Conservation (phyloP, 2,329 filamentous ascomycete genomes). For the Thielaviopsis populi region DNA sequence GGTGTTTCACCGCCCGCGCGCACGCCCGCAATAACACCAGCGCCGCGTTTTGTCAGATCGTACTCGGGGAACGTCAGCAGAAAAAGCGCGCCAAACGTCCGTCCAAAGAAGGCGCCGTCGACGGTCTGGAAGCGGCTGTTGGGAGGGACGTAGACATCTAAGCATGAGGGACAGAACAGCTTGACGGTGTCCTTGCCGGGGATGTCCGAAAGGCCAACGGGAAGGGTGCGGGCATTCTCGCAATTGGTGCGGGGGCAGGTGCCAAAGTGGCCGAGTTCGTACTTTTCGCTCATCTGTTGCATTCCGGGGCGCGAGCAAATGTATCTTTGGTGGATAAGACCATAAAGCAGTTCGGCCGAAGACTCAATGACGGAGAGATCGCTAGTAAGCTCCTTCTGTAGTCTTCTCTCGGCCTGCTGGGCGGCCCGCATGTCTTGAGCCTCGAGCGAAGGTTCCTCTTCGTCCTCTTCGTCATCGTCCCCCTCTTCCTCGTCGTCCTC, state of each 20-base stretch:
- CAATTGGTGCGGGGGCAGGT: conserved; percentile 90
- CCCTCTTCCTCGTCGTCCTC: conserved; percentile 86
- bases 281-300: conserved; percentile 98
- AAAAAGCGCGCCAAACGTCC: conserved; percentile 92
- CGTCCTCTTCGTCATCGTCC: conserved; percentile 59
- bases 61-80: conserved; percentile 98
- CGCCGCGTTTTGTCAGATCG: conserved; percentile 61
- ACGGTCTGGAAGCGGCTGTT: conserved; percentile 96
- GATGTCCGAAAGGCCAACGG: conserved; percentile 85
- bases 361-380: conserved; percentile 93
- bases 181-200: conserved; percentile 96
- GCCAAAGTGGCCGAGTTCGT: conserved; percentile 91
- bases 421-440: conserved; percentile 34
- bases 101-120: conserved; percentile 94
- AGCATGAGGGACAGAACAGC: conserved; percentile 89
- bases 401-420: conserved; percentile 48
- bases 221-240: conserved; percentile 75
- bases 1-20: conserved; percentile 27
- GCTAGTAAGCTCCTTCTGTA: conserved; percentile 71
- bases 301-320: conserved; percentile 94
- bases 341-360: conserved; percentile 95
- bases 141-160: conserved; percentile 92
- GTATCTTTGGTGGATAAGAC: conserved; percentile 94
- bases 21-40: conserved; percentile 36
- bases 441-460: conserved; percentile 49